A percentile compares a stretch with the other conserved stretches of the same genome.
Conservation (phyloP, 495 filamentous ascomycete species). For the Echria macrotheca region DNA sequence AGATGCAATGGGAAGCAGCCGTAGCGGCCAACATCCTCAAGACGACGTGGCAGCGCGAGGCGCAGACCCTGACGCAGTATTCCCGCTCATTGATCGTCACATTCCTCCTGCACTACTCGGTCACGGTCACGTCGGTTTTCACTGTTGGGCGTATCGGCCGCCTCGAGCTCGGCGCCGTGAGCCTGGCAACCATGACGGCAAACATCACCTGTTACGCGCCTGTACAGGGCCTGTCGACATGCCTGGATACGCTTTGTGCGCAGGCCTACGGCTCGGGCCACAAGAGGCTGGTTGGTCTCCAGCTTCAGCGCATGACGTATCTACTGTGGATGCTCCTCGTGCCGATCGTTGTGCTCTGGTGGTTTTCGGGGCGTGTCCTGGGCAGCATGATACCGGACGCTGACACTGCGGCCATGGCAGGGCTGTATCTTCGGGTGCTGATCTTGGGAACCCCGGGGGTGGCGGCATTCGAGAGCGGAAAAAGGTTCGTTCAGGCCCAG, state of each 20-base stretch:
- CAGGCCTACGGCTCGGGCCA: slow-evolving; percentile 70
- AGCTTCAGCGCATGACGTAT: slow-evolving; percentile 64
- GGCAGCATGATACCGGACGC: slow-evolving; percentile 53
- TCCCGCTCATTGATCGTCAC: slow-evolving; percentile 59
- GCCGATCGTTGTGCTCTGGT: slow-evolving; percentile 59
- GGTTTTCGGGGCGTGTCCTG: slow-evolving; percentile 51
- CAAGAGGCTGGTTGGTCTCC: slow-evolving; percentile 62
- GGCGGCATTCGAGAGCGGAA: slow-evolving; percentile 62
- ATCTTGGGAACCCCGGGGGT: slow-evolving; percentile 63
- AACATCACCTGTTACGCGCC: slow-evolving; percentile 68
- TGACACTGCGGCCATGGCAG: slow-evolving; percentile 57
- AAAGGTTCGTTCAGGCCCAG: slow-evolving; percentile 68
- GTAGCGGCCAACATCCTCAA: slow-evolving; percentile 66
- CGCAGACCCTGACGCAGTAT: slow-evolving; percentile 56
- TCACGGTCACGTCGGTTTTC: slow-evolving; percentile 64
- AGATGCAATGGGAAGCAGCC: slow-evolving; percentile 64
- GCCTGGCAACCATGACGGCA: slow-evolving; percentile 64
- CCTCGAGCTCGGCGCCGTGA: slow-evolving; percentile 59
- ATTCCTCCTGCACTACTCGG: slow-evolving; percentile 66
- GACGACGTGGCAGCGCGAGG: slow-evolving; percentile 80
- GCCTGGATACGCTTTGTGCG: slow-evolving; percentile 66
- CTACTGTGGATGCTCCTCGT: slow-evolving; percentile 59
- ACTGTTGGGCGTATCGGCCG: slow-evolving; percentile 61
- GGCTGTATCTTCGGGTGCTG: slow-evolving; percentile 60
- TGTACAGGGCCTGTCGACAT: slow-evolving; percentile 65